Percentiles rank a stretch among this genome's conserved stretches.
These are phyloP conservation scores for Suillus decipiens DNA, from an alignment of 768 basidiomycete genomes.

Conservation along the genomic window DNA sequence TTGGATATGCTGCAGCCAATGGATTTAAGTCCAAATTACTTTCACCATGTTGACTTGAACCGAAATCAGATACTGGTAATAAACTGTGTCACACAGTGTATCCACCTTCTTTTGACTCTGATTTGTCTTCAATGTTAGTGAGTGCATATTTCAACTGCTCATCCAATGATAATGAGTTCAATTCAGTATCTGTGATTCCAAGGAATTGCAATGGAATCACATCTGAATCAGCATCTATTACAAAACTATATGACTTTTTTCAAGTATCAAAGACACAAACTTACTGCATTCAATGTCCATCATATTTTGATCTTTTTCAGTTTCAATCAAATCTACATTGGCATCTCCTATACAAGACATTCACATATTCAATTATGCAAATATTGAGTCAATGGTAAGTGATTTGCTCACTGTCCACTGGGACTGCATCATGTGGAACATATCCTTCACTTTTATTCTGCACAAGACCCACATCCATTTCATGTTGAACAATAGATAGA, in stretches of 20 bases:
- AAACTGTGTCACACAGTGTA: background rate
- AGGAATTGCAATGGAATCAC: background rate
- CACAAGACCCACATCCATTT: conserved; percentile 18
- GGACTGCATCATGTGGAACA: conserved; percentile 14
- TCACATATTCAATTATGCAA: no score
- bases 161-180: background rate
- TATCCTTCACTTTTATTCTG: conserved; percentile 34
- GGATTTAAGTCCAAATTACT: background rate
- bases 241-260: no score
- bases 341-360: no score
- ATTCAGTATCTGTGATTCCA: background rate
- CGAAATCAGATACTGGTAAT: background rate
- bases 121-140: background rate
- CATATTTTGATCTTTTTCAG: no score
- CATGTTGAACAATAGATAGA: conserved; percentile 15
- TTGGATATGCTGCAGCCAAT: background rate
- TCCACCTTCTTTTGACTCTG: background rate
- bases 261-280: no score
- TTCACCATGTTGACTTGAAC: background rate
- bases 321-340: no score
- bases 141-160: background rate
- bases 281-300: no score
- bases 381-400: background rate
- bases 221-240: background rate
- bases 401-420: conserved; percentile 14